These are phyloP conservation scores for Chlorella vulgaris DNA, from an alignment of 139 green algal genomes.

Conservation along the genomic window DNA sequence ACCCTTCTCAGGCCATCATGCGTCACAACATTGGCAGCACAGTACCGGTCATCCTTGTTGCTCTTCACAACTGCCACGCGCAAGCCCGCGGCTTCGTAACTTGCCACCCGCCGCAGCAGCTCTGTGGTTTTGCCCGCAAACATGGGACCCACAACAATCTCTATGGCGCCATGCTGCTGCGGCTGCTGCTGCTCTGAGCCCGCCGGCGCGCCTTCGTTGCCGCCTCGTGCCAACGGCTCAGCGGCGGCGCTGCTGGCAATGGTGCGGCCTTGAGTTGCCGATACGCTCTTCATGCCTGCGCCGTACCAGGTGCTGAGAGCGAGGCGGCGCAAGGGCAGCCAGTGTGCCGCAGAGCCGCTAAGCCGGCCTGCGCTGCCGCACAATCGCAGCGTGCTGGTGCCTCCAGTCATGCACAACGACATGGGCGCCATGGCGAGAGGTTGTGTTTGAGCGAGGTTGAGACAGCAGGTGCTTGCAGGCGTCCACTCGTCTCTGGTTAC, in stretches of 20 bases:
- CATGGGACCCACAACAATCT: constrained; percentile 78
- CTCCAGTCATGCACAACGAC: not conserved
- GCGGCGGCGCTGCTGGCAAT: not conserved
- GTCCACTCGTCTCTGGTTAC: too few relatives aligned
- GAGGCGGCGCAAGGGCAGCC: not conserved
- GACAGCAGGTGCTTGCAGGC: too few relatives aligned
- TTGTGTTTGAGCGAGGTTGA: too few relatives aligned
- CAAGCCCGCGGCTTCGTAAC: constrained; percentile 41
- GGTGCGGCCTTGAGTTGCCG: too few relatives aligned
- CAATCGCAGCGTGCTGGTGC: not conserved
- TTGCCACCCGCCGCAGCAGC: constrained; percentile 56
- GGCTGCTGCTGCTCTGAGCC: not conserved
- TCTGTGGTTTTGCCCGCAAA: constrained; percentile 80
- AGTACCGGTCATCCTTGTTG: constrained; percentile 69
- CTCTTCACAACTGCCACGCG: constrained; percentile 67
- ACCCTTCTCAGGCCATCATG: constrained; percentile 51
- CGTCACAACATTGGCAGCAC: constrained; percentile 39
- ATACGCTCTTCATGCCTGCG: not conserved
- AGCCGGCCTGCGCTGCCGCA: not conserved
- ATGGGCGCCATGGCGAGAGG: too few relatives aligned
- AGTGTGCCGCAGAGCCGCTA: not conserved
- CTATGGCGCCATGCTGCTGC: constrained; percentile 47
- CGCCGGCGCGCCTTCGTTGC: too few relatives aligned
- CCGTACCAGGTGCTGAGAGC: not conserved
- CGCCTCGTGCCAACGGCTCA: not conserved